phyloP scores from a whole-genome alignment of 768 basidiomycete genomes.

The Suillus paluster region DNA sequence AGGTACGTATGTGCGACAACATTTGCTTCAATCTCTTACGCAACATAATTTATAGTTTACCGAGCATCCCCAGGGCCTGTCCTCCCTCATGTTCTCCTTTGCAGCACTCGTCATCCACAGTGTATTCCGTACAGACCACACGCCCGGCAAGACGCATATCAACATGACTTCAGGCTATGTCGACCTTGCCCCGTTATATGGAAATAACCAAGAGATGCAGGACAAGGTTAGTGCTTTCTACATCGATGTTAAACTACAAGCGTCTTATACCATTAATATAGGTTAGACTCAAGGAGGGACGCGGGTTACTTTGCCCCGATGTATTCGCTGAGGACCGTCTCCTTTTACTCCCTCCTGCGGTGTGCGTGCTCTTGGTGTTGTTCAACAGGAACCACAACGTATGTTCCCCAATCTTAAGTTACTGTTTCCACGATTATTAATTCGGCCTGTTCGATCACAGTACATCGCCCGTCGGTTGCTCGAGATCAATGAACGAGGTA shows the following conservation, averaged over 20 bases:
- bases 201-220: conserved; percentile 65
- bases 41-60: conserved; percentile 54
- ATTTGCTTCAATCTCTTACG: conserved; percentile 5
- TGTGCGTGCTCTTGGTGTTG: conserved; percentile 76
- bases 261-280: conserved; percentile 5
- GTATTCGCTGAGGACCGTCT: conserved; percentile 81
- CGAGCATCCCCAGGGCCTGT: conserved; percentile 79
- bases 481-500: conserved; percentile 80
- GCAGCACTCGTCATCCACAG: conserved; percentile 87
- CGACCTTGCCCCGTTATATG: conserved; percentile 84
- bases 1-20: conserved; percentile 40
- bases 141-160: conserved; percentile 51
- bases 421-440: neutral
- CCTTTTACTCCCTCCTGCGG: conserved; percentile 77
- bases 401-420: conserved; percentile 25
- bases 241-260: neutral
- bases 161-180: conserved; percentile 90
- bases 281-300: conserved; percentile 55
- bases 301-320: conserved; percentile 70
- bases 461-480: conserved; percentile 79
- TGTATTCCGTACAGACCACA: conserved; percentile 83
- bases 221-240: conserved; percentile 49
- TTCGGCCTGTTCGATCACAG: conserved; percentile 38
- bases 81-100: conserved; percentile 80
- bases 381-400: conserved; percentile 93